Evolutionary conservation across 2,329 filamentous ascomycete genomes (phyloP), one percentile per base, ranked within the genome.

Genomic region (Neofusicoccum umdonicola): DNA sequence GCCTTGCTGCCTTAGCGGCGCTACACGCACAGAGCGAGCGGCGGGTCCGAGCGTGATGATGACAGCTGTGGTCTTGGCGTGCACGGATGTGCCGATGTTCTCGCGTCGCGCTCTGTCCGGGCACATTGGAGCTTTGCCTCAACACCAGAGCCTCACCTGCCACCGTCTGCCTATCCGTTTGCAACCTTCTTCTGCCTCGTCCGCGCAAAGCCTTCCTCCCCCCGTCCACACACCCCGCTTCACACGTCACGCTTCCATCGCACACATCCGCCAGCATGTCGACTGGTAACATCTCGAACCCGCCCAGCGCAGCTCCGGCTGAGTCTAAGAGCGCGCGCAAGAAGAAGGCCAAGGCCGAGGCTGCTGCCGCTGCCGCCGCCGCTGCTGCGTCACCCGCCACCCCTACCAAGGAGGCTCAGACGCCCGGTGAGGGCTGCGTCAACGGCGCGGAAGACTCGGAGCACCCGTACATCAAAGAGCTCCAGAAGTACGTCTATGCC

Each of bases 401-500:
- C 9, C 62, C 62, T 5, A 58, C 51, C 42, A 42, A 52, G 37
- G 63, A 60, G 51, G 47, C 39, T 27, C 35, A 41, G 45, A 44
- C 54, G 2, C 63, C 63, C n/a, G 27, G 45, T 27, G 63, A 65
- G 19, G 56, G 47, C 47, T 35, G 52, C n/a, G 45, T 81, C 66
- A 87, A 88, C 72, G 82, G 82, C 66, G 78, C 80, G 58, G 88
- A 91, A 65, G 87, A 87, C 66, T 73, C 77, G 67, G 93, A 97
- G 76, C 93, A 87, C 72, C 83, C 88, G 44, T 93, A 94, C 80
- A 85, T 97, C 75, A 92, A 88, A 76, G 94, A 98, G 77, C 84
- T 98, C 57, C 88, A 94, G 75, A 97, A 96, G 93, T 97, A 82
- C 76, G 88, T 73, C n/a, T 51, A 34, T n/a, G n/a, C 13, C n/a